Conservation (phyloP, 805 yeast genomes). For the Lachancea meyersii region DNA sequence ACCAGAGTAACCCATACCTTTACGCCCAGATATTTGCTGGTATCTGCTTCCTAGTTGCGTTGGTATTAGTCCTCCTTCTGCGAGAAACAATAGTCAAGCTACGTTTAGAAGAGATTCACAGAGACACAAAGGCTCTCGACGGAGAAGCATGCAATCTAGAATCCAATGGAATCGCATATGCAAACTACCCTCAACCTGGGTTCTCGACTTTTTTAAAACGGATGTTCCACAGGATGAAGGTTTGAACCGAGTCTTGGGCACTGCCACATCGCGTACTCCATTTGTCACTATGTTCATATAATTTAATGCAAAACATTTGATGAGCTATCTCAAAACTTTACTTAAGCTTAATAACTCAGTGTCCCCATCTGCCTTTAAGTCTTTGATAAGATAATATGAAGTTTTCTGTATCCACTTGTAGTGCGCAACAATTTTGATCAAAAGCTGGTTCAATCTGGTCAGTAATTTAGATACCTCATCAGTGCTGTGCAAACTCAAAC, state of each 20-base stretch:
- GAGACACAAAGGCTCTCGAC: neutral
- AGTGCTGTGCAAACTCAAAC: slow-evolving; percentile 24
- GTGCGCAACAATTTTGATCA: slow-evolving; percentile 38
- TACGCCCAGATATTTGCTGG: slow-evolving; percentile 61
- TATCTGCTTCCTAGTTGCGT: slow-evolving; percentile 38
- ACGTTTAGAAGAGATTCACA: slow-evolving; percentile 25
- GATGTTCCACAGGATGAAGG: slow-evolving; percentile 23
- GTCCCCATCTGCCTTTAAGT: slow-evolving; percentile 47
- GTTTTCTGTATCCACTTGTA: slow-evolving; percentile 40
- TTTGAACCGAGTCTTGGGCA: slow-evolving; percentile 9
- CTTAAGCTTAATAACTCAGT: slow-evolving; percentile 46
- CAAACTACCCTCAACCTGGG: slow-evolving; percentile 10
- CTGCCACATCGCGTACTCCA: no score
- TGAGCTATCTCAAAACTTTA: slow-evolving; percentile 22
- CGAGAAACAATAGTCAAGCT: slow-evolving; percentile 48
- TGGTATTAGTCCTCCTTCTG: slow-evolving; percentile 39
- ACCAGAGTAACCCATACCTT: slow-evolving; percentile 40
- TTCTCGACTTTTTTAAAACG: slow-evolving; percentile 21
- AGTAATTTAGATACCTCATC: slow-evolving; percentile 23
- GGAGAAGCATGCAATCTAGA: neutral
- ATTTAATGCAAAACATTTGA: neutral
- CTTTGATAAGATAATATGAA: slow-evolving; percentile 41
- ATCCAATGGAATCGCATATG: neutral
- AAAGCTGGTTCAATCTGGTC: slow-evolving; percentile 34
- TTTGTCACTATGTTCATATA: neutral